Percentiles rank a stretch among this genome's conserved stretches.
Conservation (phyloP, 2,329 filamentous ascomycete species). For the Penicillium sp. region DNA sequence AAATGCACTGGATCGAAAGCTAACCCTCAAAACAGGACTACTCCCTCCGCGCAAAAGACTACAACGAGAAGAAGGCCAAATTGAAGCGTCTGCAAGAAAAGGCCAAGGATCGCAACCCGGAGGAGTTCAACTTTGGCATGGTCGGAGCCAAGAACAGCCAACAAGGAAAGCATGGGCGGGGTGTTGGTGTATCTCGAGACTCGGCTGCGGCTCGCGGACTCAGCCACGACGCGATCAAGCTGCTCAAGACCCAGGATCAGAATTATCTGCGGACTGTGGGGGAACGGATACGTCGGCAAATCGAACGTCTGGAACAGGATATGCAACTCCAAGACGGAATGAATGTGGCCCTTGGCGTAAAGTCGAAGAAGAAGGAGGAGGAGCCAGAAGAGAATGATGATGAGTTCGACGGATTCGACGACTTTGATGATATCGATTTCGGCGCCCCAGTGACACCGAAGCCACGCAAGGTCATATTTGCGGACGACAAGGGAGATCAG, state of each 20-base stretch:
- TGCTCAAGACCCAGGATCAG: conserved; percentile 68
- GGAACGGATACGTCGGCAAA: conserved; percentile 59
- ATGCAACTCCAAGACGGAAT: conserved; percentile 47
- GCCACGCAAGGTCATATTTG: conserved; percentile 45
- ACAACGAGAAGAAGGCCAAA: conserved; percentile 64
- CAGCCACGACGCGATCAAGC: conserved; percentile 61
- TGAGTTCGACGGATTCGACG: conserved; percentile 28
- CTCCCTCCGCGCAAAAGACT: conserved; percentile 66
- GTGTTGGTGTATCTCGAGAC: conserved; percentile 43
- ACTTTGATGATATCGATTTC: conserved; percentile 30
- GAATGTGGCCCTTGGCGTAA: conserved; percentile 35
- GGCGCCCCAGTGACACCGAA: conserved; percentile 29
- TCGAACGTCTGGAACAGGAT: conserved; percentile 54
- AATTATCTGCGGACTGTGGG: conserved; percentile 64
- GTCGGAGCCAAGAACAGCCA: conserved; percentile 53
- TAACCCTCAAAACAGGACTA: conserved; percentile 56
- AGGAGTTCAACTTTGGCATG: conserved; percentile 70
- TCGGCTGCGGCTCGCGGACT: conserved; percentile 49
- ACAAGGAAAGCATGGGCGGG: conserved; percentile 47
- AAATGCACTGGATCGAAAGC: neutral
- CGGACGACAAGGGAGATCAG: conserved; percentile 44
- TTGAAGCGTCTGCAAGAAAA: conserved; percentile 63
- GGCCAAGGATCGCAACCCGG: conserved; percentile 63
- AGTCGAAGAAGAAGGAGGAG: conserved; percentile 26
- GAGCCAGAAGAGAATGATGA: conserved; percentile 14